phyloP scores from a whole-genome alignment of 192 early-diverging fungal species.

The Chytriomyces hyalinus region DNA sequence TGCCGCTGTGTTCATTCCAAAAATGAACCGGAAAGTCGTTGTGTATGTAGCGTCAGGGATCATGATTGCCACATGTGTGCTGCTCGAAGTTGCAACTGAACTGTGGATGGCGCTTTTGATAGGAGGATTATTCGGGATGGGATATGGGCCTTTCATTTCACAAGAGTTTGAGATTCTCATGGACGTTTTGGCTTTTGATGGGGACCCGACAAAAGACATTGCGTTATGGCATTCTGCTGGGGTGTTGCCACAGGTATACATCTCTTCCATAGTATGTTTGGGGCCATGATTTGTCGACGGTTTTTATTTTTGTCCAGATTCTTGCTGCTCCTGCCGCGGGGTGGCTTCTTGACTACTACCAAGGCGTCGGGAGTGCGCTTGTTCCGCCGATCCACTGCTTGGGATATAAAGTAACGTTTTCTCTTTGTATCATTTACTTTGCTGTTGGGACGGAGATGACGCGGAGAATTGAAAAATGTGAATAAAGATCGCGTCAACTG shows the following conservation, averaged over 20 bases:
- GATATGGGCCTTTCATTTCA: slow-evolving; percentile 40
- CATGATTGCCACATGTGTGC: slow-evolving; percentile 37
- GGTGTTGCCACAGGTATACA: slow-evolving; percentile 24
- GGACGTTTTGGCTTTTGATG: slow-evolving; percentile 39
- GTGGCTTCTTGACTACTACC: slow-evolving; percentile 44
- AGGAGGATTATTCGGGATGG: slow-evolving; percentile 37
- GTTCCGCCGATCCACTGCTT: slow-evolving; percentile 36
- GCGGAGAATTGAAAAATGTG: background rate
- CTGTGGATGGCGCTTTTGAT: slow-evolving; percentile 31
- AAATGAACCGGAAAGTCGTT: slow-evolving; percentile 26
- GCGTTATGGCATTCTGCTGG: slow-evolving; percentile 51
- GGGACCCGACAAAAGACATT: slow-evolving; percentile 48
- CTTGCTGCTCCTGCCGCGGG: slow-evolving; percentile 50
- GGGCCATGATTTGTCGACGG: background rate
- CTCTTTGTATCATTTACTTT: slow-evolving; percentile 27
- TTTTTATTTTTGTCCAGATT: slow-evolving; percentile 42
- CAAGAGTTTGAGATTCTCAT: slow-evolving; percentile 48
- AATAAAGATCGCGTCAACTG: background rate
- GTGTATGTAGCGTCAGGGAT: slow-evolving; percentile 30
- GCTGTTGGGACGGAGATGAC: slow-evolving; percentile 18
- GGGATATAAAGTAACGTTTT: slow-evolving; percentile 48
- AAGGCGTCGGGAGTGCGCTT: slow-evolving; percentile 35
- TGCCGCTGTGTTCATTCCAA: slow-evolving; percentile 36
- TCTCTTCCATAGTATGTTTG: background rate
- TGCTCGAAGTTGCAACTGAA: slow-evolving; percentile 29